These are phyloP conservation scores for Tricholoma terreum DNA, from an alignment of 768 basidiomycete genomes.

Conservation along the genomic window DNA sequence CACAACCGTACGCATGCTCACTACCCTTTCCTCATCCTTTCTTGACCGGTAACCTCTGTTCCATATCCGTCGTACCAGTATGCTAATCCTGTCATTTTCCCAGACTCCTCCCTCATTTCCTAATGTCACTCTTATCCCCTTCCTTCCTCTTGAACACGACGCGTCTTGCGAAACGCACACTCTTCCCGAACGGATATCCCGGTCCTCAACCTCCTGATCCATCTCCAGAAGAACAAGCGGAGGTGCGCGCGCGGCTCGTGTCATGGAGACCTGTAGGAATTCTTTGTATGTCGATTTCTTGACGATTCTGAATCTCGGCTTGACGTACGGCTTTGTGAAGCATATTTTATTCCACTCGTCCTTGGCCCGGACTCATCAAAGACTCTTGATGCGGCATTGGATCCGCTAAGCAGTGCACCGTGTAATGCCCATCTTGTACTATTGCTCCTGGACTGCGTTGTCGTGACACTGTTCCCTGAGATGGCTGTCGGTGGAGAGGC, in stretches of 20 bases:
- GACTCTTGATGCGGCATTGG: slow-evolving; percentile 54
- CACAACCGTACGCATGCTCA: slow-evolving; percentile 44
- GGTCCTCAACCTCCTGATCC: slow-evolving; percentile 72
- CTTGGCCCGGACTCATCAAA: slow-evolving; percentile 50
- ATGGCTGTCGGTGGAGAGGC: slow-evolving; percentile 27
- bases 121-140: slow-evolving; percentile 53
- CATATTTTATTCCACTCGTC: slow-evolving; percentile 45
- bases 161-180: slow-evolving; percentile 56
- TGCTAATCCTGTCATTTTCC: neutral
- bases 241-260: slow-evolving; percentile 45
- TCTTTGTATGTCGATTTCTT: slow-evolving; percentile 28
- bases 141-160: slow-evolving; percentile 50
- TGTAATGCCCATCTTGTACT: slow-evolving; percentile 82
- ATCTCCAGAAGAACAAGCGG: slow-evolving; percentile 68
- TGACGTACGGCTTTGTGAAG: slow-evolving; percentile 16
- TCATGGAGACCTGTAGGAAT: slow-evolving; percentile 36
- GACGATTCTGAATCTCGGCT: slow-evolving; percentile 1
- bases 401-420: slow-evolving; percentile 53
- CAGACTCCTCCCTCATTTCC: slow-evolving; percentile 68
- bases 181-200: slow-evolving; percentile 92
- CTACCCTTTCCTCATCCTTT: slow-evolving; percentile 48
- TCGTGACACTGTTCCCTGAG: slow-evolving; percentile 79
- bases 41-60: slow-evolving; percentile 49
- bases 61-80: neutral
- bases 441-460: slow-evolving; percentile 67